Evolutionary conservation across 129 eudicot species (phyloP).

Genomic region (Escallonia herrerae): DNA sequence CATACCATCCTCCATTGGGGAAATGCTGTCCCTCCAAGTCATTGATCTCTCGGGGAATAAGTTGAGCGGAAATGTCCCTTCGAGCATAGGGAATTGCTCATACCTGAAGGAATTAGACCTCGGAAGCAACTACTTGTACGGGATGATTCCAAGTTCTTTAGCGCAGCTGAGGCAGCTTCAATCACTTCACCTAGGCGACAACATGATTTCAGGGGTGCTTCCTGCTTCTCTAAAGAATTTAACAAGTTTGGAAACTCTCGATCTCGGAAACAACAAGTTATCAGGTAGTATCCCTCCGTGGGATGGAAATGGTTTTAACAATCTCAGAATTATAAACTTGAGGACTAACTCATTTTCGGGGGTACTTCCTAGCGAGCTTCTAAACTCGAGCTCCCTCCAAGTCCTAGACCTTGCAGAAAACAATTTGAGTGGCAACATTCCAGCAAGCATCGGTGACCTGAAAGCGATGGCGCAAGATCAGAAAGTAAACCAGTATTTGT

Average conservation of each 20-base stretch:
- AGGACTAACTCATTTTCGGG: conserved; percentile 35
- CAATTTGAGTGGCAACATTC: conserved; percentile 29
- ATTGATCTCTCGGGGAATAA: conserved; percentile 33
- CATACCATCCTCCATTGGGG: conserved; percentile 33
- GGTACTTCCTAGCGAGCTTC: conserved; percentile 15
- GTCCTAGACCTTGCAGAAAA: conserved; percentile 46
- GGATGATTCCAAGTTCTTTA: conserved; percentile 32
- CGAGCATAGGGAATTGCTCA: conserved; percentile 20
- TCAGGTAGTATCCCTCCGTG: conserved; percentile 32
- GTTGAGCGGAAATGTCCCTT: conserved; percentile 23
- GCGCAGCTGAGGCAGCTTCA: conserved; percentile 30
- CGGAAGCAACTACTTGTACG: conserved; percentile 28
- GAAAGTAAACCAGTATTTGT: conserved; percentile 18
- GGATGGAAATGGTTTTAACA: conserved; percentile 22
- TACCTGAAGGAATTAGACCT: conserved; percentile 34
- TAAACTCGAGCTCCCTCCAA: conserved; percentile 27
- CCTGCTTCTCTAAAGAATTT: conserved; percentile 30
- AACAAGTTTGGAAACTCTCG: conserved; percentile 40
- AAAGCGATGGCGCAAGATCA: conserved; percentile 29
- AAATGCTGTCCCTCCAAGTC: conserved; percentile 29
- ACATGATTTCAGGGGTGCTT: conserved; percentile 30
- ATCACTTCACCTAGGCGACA: conserved; percentile 35
- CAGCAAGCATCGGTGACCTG: conserved; percentile 27
- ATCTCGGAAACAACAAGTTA: conserved; percentile 29
- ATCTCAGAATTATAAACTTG: conserved; percentile 32